Conservation (phyloP, 225 moss, liverwort and hornwort species). For the Sphagnum tenellum region DNA sequence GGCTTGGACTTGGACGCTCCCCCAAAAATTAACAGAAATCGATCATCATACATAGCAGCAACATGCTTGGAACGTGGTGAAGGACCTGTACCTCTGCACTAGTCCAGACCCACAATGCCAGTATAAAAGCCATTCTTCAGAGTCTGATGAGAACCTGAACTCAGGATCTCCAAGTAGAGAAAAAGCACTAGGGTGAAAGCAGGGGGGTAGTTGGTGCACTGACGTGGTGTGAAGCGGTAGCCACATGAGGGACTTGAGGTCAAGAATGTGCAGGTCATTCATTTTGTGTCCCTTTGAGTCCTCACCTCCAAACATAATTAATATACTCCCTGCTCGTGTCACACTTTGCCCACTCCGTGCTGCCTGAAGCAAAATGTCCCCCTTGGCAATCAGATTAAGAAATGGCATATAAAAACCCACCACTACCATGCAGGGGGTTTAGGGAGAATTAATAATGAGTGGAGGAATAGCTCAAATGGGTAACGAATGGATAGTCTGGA, state of each 20-base stretch:
- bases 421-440: too few relatives aligned
- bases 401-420: too few relatives aligned
- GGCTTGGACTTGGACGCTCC: conserved; percentile 84
- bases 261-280: conserved; percentile 89
- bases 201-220: conserved; percentile 12
- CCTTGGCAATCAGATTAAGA: too few relatives aligned
- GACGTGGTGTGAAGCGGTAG: conserved; percentile 81
- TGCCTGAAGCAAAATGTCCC: conserved; percentile 22
- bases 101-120: neutral
- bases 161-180: too few relatives aligned
- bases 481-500: too few relatives aligned
- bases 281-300: conserved; percentile 74
- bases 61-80: conserved; percentile 76
- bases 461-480: too few relatives aligned
- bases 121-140: too few relatives aligned
- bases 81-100: conserved; percentile 70
- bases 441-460: too few relatives aligned
- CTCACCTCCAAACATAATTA: conserved; percentile 97
- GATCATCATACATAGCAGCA: conserved; percentile 93
- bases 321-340: conserved; percentile 89
- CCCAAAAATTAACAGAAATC: conserved; percentile 80
- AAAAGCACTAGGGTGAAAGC: too few relatives aligned
- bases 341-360: conserved; percentile 92
- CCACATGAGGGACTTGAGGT: conserved; percentile 96
- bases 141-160: too few relatives aligned